These are phyloP conservation scores for Naganishia antarctica DNA, from an alignment of 768 basidiomycete genomes.

Conservation along the genomic window DNA sequence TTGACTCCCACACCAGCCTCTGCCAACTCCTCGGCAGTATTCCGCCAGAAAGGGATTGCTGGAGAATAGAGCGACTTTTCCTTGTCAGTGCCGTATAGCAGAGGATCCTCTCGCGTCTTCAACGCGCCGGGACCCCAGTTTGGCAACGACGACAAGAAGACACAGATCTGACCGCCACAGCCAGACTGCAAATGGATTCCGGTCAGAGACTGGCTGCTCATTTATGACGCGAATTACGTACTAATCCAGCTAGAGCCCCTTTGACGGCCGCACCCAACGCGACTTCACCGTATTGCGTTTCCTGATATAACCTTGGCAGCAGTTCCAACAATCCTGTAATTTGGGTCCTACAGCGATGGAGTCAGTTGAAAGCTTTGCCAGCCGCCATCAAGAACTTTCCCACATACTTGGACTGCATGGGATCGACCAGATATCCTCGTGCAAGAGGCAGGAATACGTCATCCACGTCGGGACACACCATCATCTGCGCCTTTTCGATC, in stretches of 20 bases:
- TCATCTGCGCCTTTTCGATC: slow-evolving; percentile 58
- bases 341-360: slow-evolving; percentile 52
- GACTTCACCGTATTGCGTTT: slow-evolving; percentile 55
- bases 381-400: neutral
- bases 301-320: slow-evolving; percentile 61
- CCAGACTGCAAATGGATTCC: slow-evolving; percentile 27
- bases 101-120: slow-evolving; percentile 58
- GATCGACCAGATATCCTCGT: slow-evolving; percentile 70
- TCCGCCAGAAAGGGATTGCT: slow-evolving; percentile 71
- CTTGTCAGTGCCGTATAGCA: slow-evolving; percentile 75
- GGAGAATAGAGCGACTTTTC: slow-evolving; percentile 75
- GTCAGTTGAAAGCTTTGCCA: neutral
- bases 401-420: slow-evolving; percentile 63
- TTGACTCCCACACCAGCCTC: slow-evolving; percentile 85
- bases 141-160: slow-evolving; percentile 68
- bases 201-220: slow-evolving; percentile 6
- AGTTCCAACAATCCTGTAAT: slow-evolving; percentile 65
- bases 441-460: slow-evolving; percentile 81
- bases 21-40: slow-evolving; percentile 79
- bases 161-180: slow-evolving; percentile 67
- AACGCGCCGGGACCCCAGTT: slow-evolving; percentile 70
- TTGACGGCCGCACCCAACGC: slow-evolving; percentile 74
- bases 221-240: slow-evolving; percentile 47
- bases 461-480: slow-evolving; percentile 82
- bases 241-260: slow-evolving; percentile 67